Base-by-base conservation (phyloP, 768 basidiomycete species). In the Trametes cingulata region DNA sequence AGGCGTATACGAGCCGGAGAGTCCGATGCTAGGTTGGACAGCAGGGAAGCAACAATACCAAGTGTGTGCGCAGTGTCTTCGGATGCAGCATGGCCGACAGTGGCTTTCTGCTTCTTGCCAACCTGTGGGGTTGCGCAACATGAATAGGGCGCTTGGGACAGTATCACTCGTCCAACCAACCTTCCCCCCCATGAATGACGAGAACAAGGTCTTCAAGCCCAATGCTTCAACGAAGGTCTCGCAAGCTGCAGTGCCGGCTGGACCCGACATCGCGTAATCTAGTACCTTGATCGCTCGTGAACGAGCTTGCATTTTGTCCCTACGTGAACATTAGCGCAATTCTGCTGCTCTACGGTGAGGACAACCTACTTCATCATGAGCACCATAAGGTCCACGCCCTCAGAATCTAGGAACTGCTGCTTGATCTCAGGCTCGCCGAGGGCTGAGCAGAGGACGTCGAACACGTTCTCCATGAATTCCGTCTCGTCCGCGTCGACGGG, bases 381-480 rank as follows among this genome's bases (percentile, higher is more conserved):
- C n/a, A 97, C 83, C 95, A 98, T 98, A 35, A 99, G 81, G 67
- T 99, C 97, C 14, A 94, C 85, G 1, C 97, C 97, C 73, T 99
- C 97, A 19, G 88, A 88, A 10, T 86, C 84, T n/a, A 94, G 75
- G 75, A 99, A 98, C 3, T 86, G 74, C 17, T 80, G 72, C 74
- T 98, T 98, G 71, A 90, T 85, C 47, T 85, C 78, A 14, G 86
- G 78, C 72, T 96, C 95, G 35, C 79, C 83, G 22, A 98, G 78
- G 0, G 88, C 82, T 0, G 95, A 95, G 71, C 97, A 98, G 22
- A 99, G 74, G 0, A 87, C 74, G 70, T 98, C 92, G 69, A 98
- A 98, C 3, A 93, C 68, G 72, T 99, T 98, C 71, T 98, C 97
- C 95, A 98, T 95, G 74, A 94, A 98, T 72, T 99, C 97, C 5